Evolutionary conservation across 192 early-diverging fungal genomes (phyloP), one percentile per base, ranked within the genome.

Genomic region (Podila horticola): DNA sequence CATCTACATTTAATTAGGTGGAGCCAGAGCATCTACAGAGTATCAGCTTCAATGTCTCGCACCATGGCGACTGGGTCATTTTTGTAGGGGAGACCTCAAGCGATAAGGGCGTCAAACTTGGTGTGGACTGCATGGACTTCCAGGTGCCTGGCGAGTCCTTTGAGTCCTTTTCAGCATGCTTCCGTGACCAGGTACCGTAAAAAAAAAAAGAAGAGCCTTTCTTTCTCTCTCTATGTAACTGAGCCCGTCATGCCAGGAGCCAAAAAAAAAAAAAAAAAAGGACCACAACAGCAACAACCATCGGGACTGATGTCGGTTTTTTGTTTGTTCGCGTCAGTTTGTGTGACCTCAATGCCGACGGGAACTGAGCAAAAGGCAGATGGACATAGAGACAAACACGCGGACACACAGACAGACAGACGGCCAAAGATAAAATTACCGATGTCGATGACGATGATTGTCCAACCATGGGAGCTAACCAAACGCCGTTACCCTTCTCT

Each of bases 11-110:
- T 36, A 19, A 4, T n/a, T 50, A 79, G 76, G 10, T 63, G 10
- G 10, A 72, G 24, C 76, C 76, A 55, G 66, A 49, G n/a, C 70
- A 72, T n/a, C 62, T 79, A 13, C 59, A 31, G 49, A 58, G 50
- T 4, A 61, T 79, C 41, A 72, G 66, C 52, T 90, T 91, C 72
- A 91, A 91, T 69, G 60, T 88, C 41, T 91, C 90, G 15, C 90
- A 91, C 67, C 88, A 91, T 75, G 90, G 88, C 36, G 82, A 88
- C 66, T 91, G 87, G 87, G 88, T 91, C 49, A 72, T 88, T n/a
- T 49, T 88, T 15, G 87, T 79, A 31, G 85, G 87, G 20, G 51
- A 68, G 57, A 75, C 61, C 52, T 83, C 74, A 48, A 29, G 50
- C 28, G 75, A 64, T 24, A 74, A 31, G 33, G 82, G 30, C 4